Evolutionary conservation across 805 yeast genomes (phyloP), one percentile per base, ranked within the genome.

Genomic region (Saccharomycopsis malanga): DNA sequence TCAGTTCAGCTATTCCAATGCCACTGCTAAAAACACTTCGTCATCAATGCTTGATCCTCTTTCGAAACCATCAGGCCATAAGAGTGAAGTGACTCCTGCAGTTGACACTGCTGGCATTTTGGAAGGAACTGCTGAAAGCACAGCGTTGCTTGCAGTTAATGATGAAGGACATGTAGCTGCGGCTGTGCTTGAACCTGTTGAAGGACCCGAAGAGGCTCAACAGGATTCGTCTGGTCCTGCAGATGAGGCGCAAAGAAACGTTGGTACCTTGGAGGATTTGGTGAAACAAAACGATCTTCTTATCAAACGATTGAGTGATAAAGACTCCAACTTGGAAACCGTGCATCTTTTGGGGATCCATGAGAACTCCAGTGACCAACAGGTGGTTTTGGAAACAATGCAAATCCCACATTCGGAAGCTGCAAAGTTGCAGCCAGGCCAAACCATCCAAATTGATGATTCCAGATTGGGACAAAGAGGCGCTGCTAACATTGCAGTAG

Each of bases 211-310:
- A n/a, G n/a, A n/a, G n/a, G n/a, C n/a, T n/a, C n/a, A n/a, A n/a
- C n/a, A n/a, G n/a, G n/a, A n/a, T n/a, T n/a, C n/a, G n/a, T n/a
- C n/a, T n/a, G n/a, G n/a, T n/a, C n/a, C n/a, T n/a, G n/a, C n/a
- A n/a, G n/a, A n/a, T n/a, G n/a, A n/a, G n/a, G n/a, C n/a, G n/a
- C n/a, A n/a, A n/a, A n/a, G n/a, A n/a, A n/a, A n/a, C n/a, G n/a
- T n/a, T 12, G 25, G 25, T 24, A 37, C 41, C 6, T 29, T 39
- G 34, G 27, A 39, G 15, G n/a, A 23, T 29, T 39, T 39, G 42
- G 32, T 39, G 29, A 24, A 15, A 10, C 42, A 39, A 24, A 39
- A 39, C 20, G 42, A 39, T 39, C 20, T 39, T 4, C 30, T 39
- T 5, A 17, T 20, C 34, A 17, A 39, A 24, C 18, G 15, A 20